These are phyloP conservation scores for Polyporus tsugae DNA, from an alignment of 1,284 basidiomycete species.

Conservation along the genomic window DNA sequence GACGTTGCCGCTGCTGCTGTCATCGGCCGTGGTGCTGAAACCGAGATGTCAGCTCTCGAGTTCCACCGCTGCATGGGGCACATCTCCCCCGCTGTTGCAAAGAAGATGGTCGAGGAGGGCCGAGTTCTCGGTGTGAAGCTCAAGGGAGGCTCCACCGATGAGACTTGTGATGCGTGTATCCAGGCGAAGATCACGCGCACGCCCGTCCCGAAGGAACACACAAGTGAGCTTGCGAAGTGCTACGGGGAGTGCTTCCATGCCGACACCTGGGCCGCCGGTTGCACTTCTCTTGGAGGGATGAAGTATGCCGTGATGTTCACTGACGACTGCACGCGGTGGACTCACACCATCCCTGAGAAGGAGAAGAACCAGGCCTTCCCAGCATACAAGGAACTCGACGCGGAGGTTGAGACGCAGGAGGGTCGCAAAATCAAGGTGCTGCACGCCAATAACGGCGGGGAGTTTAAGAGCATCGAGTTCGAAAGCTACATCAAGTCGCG, in stretches of 20 bases:
- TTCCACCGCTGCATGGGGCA: slow-evolving; percentile 47
- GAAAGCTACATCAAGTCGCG: neutral
- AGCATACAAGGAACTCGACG: slow-evolving; percentile 30
- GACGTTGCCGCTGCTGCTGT: slow-evolving; percentile 11
- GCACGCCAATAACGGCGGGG: slow-evolving; percentile 2
- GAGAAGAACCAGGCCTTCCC: slow-evolving; percentile 36
- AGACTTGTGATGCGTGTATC: slow-evolving; percentile 45
- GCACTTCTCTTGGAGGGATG: slow-evolving; percentile 37
- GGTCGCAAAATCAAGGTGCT: slow-evolving; percentile 9
- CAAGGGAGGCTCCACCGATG: slow-evolving; percentile 27
- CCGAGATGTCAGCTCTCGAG: slow-evolving; percentile 41
- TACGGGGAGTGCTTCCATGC: slow-evolving; percentile 46
- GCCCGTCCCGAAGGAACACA: slow-evolving; percentile 42
- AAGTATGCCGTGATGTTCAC: slow-evolving; percentile 41
- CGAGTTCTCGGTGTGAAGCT: slow-evolving; percentile 43
- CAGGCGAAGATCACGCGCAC: slow-evolving; percentile 43
- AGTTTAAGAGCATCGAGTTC: slow-evolving; percentile 20
- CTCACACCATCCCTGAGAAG: slow-evolving; percentile 28
- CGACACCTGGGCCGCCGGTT: slow-evolving; percentile 48
- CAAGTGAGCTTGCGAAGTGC: slow-evolving; percentile 38
- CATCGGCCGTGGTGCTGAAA: slow-evolving; percentile 20
- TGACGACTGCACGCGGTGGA: slow-evolving; percentile 37
- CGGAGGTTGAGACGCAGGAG: slow-evolving; percentile 25
- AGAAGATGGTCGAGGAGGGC: slow-evolving; percentile 39
- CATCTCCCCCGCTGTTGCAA: slow-evolving; percentile 37